phyloP scores from a whole-genome alignment of 2,329 filamentous ascomycete genomes.

The Penicillium palitans region DNA sequence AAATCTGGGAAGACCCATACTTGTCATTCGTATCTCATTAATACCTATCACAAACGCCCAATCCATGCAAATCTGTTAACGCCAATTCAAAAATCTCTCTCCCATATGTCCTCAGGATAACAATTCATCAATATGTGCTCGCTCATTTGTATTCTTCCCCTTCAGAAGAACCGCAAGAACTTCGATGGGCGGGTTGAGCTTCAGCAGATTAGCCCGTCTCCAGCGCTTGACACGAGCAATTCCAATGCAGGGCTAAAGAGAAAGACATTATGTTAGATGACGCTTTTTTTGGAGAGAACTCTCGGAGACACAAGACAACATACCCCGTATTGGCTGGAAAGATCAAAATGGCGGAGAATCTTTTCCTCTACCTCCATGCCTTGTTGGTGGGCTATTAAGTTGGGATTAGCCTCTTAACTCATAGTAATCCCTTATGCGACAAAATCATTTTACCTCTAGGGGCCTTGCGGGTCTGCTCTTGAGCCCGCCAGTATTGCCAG shows the following conservation, averaged over 20 bases:
- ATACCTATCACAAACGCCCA: constrained; percentile 9
- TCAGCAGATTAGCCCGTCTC: constrained; percentile 79
- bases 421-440: not conserved
- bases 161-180: constrained; percentile 81
- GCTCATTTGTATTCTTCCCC: constrained; percentile 56
- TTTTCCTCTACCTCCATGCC: constrained; percentile 74
- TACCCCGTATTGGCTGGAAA: constrained; percentile 88
- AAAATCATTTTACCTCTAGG: constrained; percentile 50
- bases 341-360: constrained; percentile 87
- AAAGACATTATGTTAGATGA: constrained; percentile 7
- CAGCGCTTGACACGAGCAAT: constrained; percentile 79
- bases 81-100: not conserved
- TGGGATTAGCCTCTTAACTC: not conserved
- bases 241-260: constrained; percentile 77
- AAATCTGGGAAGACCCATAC: not conserved
- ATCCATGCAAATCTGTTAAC: constrained; percentile 7
- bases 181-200: constrained; percentile 83
- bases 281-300: not conserved
- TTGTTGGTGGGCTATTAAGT: constrained; percentile 67
- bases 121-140: constrained; percentile 61
- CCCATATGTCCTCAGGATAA: constrained; percentile 29
- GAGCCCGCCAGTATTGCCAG: constrained; percentile 71
- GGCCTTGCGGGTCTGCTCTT: constrained; percentile 68
- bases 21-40: constrained; percentile 4
- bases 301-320: constrained; percentile 42